A percentile compares a stretch with the other conserved stretches of the same genome.
Conservation (phyloP, 139 green algal species). For the Tetraselmis chui region DNA sequence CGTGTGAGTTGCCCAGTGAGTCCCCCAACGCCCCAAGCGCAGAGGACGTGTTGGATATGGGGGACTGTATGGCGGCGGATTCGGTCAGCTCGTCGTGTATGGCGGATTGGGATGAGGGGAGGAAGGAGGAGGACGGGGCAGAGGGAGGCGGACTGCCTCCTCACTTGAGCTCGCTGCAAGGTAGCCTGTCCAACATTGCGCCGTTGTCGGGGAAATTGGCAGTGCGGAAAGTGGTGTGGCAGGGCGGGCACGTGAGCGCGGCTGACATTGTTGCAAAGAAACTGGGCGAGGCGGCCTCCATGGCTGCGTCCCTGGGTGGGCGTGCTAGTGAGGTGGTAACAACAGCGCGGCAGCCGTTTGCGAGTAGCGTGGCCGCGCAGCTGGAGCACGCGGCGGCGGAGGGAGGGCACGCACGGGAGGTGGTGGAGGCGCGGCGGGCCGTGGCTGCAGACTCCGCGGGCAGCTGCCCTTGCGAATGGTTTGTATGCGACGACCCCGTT, state of each 20-base stretch:
- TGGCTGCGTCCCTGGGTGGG: background rate
- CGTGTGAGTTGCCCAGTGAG: constrained; percentile 37
- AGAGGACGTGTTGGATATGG: constrained; percentile 35
- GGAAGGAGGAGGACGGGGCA: background rate
- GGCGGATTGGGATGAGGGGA: background rate
- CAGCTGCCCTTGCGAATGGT: constrained; percentile 66
- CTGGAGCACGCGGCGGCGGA: background rate
- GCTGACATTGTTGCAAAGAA: background rate
- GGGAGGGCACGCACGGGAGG: background rate
- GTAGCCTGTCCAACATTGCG: constrained; percentile 16
- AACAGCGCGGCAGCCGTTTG: background rate
- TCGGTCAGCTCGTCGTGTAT: background rate
- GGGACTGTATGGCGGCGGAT: constrained; percentile 57
- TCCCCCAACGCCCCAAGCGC: constrained; percentile 19
- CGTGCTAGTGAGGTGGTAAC: background rate
- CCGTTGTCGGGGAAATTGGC: background rate
- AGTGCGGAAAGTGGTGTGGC: background rate
- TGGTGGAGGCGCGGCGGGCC: background rate
- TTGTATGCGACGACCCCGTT: constrained; percentile 67
- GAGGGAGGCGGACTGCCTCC: background rate
- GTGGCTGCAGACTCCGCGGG: background rate
- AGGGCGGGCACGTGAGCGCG: background rate
- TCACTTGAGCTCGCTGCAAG: background rate
- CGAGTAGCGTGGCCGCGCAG: background rate
- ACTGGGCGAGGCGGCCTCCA: background rate